Base-by-base conservation (phyloP, 768 basidiomycete genomes). In the Suillus subalutaceus region DNA sequence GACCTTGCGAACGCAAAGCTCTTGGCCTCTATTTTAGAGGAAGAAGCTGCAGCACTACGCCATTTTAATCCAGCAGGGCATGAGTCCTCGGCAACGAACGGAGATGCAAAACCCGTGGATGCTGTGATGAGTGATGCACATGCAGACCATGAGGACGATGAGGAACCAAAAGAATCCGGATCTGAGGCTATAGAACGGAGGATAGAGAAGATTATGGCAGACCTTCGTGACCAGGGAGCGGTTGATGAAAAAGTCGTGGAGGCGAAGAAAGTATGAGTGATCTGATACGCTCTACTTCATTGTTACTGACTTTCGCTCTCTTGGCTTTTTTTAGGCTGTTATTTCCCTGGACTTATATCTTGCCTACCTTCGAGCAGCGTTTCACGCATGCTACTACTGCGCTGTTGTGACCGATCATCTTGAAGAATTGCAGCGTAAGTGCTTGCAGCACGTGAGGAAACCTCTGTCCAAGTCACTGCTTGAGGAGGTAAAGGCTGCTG, bases 331-430 rank as follows among this genome's bases (percentile, higher is more conserved):
- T 44, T 75, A 95, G 93, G 88, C 88, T 72, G 85, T 87, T 73
- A 82, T 96, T 72, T 86, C 92, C 72, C 86, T 98, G 78, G 97
- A 99, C 82, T 82, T 97, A 78, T 95, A 95, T 79, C 83, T 99
- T 78, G 90, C 91, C 62, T 99, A 97, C 80, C 82, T 99, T 74
- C 93, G 97, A 71, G 85, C 89, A 76, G 96, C 93, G 63, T 96
- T 91, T 80, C 86, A 94, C 86, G 90, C 93, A 74, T 97, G 97
- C 87, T 99, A 97, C 81, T 99, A 99, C 81, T 99, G 97, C 84
- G 90, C 91, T 72, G 89, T 94, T 75, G 87, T 93, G 71, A 91
- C 90, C 77, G 91, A 97, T 81, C 95, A 95, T 82, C 80, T 92
- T 78, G 97, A 99, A 81, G 95, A 97, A 83, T 85, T 99, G 73